Percentiles rank a stretch among this genome's conserved stretches.
Conservation (phyloP, 306 rosid species). For the Acmispon strigosus region DNA sequence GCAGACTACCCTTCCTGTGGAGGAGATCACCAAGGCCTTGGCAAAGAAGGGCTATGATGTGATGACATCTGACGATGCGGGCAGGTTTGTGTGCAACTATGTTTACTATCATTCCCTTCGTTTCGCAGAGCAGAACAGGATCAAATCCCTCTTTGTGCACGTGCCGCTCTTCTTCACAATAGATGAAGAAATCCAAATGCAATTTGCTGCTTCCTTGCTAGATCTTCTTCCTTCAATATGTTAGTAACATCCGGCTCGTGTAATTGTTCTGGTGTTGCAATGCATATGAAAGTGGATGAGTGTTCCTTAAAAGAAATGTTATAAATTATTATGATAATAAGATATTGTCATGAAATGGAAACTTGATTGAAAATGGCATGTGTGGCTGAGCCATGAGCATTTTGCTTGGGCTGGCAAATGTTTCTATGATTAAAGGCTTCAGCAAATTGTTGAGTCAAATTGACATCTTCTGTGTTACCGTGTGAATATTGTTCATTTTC, state of each 20-base stretch:
- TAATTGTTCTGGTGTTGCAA: slow-evolving; percentile 14
- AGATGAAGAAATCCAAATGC: slow-evolving; percentile 78
- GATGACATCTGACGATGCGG: slow-evolving; percentile 84
- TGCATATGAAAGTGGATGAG: slow-evolving; percentile 22
- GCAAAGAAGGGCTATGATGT: slow-evolving; percentile 73
- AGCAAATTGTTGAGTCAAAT: slow-evolving; percentile 10
- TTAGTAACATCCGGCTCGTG: slow-evolving; percentile 28
- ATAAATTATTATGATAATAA: slow-evolving; percentile 3
- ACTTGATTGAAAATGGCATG: slow-evolving; percentile 6
- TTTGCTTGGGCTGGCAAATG: slow-evolving; percentile 19
- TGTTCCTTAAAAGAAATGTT: slow-evolving; percentile 27
- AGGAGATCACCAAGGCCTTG: slow-evolving; percentile 70
- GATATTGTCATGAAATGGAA: slow-evolving; percentile 22
- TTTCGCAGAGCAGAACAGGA: slow-evolving; percentile 68
- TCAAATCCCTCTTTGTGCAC: slow-evolving; percentile 79
- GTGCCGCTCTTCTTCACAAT: slow-evolving; percentile 85
- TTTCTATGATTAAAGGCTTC: slow-evolving; percentile 11
- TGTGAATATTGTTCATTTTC: slow-evolving; percentile 21
- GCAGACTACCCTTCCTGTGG: slow-evolving; percentile 82
- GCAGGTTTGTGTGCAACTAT: slow-evolving; percentile 95
- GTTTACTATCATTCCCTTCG: slow-evolving; percentile 94
- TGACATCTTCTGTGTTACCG: slow-evolving; percentile 4
- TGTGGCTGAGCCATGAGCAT: slow-evolving; percentile 6
- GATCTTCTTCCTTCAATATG: slow-evolving; percentile 60
- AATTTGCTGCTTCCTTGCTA: slow-evolving; percentile 79